phyloP scores from a whole-genome alignment of 169 alveolate species.

The Plasmodium vinckei region DNA sequence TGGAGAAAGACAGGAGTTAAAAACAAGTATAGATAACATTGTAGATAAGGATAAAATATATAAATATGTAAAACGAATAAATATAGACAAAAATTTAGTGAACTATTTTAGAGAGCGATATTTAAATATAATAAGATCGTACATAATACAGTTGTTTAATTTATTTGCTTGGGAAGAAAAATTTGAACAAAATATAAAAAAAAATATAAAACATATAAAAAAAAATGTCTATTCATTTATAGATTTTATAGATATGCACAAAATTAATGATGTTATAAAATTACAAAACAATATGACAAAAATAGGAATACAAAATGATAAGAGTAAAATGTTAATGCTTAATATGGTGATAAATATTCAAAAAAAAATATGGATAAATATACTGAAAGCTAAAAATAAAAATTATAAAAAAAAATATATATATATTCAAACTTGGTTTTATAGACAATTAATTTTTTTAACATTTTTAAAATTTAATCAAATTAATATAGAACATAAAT shows the following conservation, averaged over 20 bases:
- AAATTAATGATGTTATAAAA: conserved; percentile 21
- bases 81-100: conserved; percentile 6
- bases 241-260: not conserved
- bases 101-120: conserved; percentile 30
- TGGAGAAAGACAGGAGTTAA: too few relatives aligned
- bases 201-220: conserved; percentile 6
- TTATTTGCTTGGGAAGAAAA: conserved; percentile 46
- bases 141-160: conserved; percentile 48
- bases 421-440: conserved; percentile 21
- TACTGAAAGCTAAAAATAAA: conserved; percentile 29
- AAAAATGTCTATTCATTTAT: conserved; percentile 29
- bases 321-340: conserved; percentile 14
- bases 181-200: conserved; percentile 17
- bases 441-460: conserved; percentile 17
- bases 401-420: conserved; percentile 6
- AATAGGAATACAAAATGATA: conserved; percentile 4
- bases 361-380: conserved; percentile 31
- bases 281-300: conserved; percentile 3
- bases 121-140: conserved; percentile 12
- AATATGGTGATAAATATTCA: conserved; percentile 12
- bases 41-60: conserved; percentile 6
- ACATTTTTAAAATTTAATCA: conserved; percentile 14
- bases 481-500: conserved; percentile 59
- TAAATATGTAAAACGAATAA: conserved; percentile 2
- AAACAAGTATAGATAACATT: not conserved